Conservation (phyloP, 257 asterid genomes). For the Solanum commersonii region DNA sequence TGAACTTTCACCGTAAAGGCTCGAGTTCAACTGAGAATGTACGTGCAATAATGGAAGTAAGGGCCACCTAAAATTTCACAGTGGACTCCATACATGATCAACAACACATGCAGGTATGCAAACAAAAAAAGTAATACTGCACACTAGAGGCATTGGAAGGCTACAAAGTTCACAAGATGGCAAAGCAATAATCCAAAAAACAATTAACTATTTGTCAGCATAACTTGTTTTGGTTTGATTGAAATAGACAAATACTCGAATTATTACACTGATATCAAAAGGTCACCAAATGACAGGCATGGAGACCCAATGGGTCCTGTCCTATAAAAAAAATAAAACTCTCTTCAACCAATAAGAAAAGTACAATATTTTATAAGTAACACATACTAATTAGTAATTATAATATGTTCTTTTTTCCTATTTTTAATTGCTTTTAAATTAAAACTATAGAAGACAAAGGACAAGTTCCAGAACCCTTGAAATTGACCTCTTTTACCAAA, state of each 20-base stretch:
- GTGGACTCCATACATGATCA: not conserved
- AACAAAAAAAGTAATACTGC: not conserved
- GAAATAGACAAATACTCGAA: slow-evolving; percentile 23
- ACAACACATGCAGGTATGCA: not conserved
- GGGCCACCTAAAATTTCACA: not conserved
- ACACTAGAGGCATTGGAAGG: not conserved
- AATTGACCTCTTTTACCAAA: not conserved
- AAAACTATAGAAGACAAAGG: not conserved
- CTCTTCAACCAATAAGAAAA: not conserved
- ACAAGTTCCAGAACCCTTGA: not conserved
- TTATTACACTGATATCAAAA: not conserved
- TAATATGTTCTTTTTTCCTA: no score
- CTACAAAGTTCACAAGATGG: slow-evolving; percentile 41
- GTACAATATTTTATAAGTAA: not conserved
- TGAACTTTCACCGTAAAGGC: not conserved
- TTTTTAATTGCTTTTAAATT: not conserved
- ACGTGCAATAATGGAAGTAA: not conserved
- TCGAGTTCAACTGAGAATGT: not conserved
- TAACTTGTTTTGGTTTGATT: slow-evolving; percentile 6
- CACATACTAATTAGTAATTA: no score
- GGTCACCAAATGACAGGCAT: slow-evolving; percentile 23
- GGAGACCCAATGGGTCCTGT: slow-evolving; percentile 1
- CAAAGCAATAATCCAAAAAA: slow-evolving; percentile 12
- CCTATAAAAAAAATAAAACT: not conserved
- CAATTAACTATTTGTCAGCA: slow-evolving; percentile 9